Base-by-base conservation (phyloP, 1,284 basidiomycete genomes). In the Tilletia caries region DNA sequence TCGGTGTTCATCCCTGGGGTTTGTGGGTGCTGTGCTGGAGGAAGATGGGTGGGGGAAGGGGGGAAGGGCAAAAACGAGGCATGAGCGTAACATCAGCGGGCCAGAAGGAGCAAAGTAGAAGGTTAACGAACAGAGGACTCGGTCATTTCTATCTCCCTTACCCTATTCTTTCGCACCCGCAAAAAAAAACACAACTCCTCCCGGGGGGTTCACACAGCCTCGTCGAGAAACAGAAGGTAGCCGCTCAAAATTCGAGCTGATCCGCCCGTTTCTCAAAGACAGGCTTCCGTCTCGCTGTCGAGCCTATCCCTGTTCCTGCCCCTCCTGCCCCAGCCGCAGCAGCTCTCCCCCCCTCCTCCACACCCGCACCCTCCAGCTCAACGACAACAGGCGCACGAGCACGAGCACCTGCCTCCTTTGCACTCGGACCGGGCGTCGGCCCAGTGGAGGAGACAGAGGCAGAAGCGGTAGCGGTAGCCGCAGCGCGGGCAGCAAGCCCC, bases 1-100 rank as follows among this genome's bases (percentile, higher is more conserved):
- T 70, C 70, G 18, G 25, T 48, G 34, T n/a, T 48, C 34, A 52
- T 41, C 23, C 43, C 66, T 29, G 18, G 33, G 66, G n/a, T n/a
- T n/a, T n/a, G n/a, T n/a, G n/a, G n/a, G n/a, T n/a, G n/a, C n/a
- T n/a, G 15, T 70, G 66, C 29, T 75, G 76, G 25, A 67, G 32
- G 68, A 64, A 48, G 32, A 18, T 23, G 44, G 32, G 27, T 46
- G 0, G 48, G 20, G 0, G 6, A 1, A 8, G 20, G 20, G 25
- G 43, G 64, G 37, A 29, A 50, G 2, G 18, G 20, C 10, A 27
- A 50, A n/a, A 27, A n/a, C 8, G 13, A 50, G 25, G 10, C 10
- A n/a, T 20, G 48, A 50, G 48, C n/a, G n/a, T n/a, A n/a, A n/a
- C n/a, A n/a, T n/a, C n/a, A n/a, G n/a, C n/a, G n/a, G n/a, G n/a